Evolutionary conservation across 2,329 filamentous ascomycete genomes (phyloP).

Genomic region (Ophiosphaerella herpotricha): DNA sequence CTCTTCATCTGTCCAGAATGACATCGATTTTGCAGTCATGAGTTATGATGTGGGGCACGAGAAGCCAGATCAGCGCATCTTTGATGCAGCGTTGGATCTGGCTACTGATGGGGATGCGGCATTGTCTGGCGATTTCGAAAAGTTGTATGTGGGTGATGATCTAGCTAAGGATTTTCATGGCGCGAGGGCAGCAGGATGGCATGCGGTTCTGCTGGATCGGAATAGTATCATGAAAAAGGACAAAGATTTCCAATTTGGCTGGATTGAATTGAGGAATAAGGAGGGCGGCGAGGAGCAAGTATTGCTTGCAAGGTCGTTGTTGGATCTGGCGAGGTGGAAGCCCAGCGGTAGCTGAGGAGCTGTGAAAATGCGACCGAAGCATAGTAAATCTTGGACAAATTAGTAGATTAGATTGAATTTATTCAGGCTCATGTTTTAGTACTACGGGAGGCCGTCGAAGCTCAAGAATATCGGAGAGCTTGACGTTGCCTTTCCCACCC

Average conservation of each 20-base stretch:
- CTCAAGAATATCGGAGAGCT: slow-evolving; percentile 63
- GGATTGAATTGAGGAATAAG: background rate
- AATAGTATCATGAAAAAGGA: slow-evolving; percentile 9
- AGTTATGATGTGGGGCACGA: slow-evolving; percentile 66
- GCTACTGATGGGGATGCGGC: slow-evolving; percentile 30
- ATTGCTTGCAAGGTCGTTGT: background rate
- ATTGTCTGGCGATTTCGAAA: slow-evolving; percentile 37
- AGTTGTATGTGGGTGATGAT: slow-evolving; percentile 62
- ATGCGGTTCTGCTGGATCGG: slow-evolving; percentile 50
- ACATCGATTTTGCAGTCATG: slow-evolving; percentile 63
- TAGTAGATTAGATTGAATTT: background rate
- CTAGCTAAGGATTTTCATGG: slow-evolving; percentile 57
- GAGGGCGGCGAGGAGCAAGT: background rate
- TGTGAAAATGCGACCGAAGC: no score
- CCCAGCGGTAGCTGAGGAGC: background rate
- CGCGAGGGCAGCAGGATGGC: slow-evolving; percentile 55
- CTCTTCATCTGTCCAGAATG: slow-evolving; percentile 25
- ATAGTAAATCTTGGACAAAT: background rate
- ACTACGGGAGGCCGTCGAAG: slow-evolving; percentile 23
- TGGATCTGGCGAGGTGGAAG: background rate
- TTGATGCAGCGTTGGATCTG: slow-evolving; percentile 55
- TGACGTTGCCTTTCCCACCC: slow-evolving; percentile 78
- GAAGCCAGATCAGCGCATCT: slow-evolving; percentile 64
- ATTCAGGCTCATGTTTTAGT: slow-evolving; percentile 1
- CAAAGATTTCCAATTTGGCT: background rate